Base-by-base conservation (phyloP, 208 protist species). In the Kentomonas sorsogonicus region DNA sequence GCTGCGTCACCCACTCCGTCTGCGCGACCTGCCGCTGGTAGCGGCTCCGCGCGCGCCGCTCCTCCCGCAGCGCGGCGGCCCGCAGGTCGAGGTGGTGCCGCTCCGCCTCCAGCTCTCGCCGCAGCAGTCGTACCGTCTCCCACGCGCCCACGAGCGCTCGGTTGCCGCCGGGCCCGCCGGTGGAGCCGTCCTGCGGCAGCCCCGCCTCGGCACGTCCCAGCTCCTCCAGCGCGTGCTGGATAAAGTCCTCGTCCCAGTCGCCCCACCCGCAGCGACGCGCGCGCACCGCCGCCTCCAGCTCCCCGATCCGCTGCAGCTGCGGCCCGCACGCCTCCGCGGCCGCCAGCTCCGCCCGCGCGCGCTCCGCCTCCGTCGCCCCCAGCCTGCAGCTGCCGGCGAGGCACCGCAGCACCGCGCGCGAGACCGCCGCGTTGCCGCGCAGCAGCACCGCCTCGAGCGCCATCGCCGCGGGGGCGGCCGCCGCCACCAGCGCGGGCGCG, bases 361-460 rank as follows among this genome's bases (percentile, higher is more conserved):
- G n/a, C 20, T 55, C 39, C 38, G 50, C 53, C n/a, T 33, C 47
- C 45, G 55, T 27, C 7, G 41, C 44, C 31, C 44, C 51, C 36
- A 55, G 38, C 16, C 3, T n/a, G 3, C 15, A 15, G 25, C 1
- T 11, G 31, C 31, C 48, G 10, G 1, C 9, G 25, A 51, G 23
- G 23, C 45, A 3, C 30, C 48, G 16, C 18, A 22, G 11, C 10
- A 53, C 2, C 26, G 48, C 16, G 22, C 1, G 30, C 30, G 48
- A 30, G 29, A 26, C 16, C 23, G 45, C 45, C 11, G 23, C 36
- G 51, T 23, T 4, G 45, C 3, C n/a, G 18, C n/a, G 26, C 40
- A 20, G 6, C 40, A 26, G 18, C 18, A 45, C 18, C 18, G 3
- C 7, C 18, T 45, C 40, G n/a, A 45, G 18, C 9, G 40, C 45